phyloP scores from a whole-genome alignment of 768 basidiomycete species.

The Pulveroboletus sp. region DNA sequence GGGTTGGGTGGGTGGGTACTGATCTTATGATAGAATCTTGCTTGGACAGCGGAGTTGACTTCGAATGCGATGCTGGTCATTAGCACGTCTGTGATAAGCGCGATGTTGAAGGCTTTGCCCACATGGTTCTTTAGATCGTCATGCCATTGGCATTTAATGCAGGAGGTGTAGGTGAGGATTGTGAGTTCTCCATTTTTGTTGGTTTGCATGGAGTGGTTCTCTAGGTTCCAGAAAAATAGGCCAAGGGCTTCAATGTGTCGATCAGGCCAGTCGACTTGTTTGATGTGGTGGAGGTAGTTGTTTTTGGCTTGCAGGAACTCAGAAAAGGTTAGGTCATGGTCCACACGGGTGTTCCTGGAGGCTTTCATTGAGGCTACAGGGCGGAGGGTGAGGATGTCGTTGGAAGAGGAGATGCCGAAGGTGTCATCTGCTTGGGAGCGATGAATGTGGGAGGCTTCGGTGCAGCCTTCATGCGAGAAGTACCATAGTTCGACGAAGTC shows the following conservation, averaged over 20 bases:
- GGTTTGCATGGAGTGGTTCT: not conserved
- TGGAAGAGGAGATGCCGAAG: too few relatives aligned
- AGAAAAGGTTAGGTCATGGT: conserved; percentile 16
- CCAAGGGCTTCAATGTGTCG: not conserved
- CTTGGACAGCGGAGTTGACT: not conserved
- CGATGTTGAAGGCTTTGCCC: not conserved
- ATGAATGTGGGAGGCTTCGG: too few relatives aligned
- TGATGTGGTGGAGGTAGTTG: not conserved
- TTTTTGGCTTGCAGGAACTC: conserved; percentile 21
- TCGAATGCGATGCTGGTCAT: not conserved
- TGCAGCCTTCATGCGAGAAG: too few relatives aligned
- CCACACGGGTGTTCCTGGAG: not conserved
- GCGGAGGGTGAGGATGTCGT: too few relatives aligned
- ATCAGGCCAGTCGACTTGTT: not conserved
- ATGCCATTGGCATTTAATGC: not conserved
- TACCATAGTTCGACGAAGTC: too few relatives aligned
- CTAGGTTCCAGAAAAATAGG: conserved; percentile 6
- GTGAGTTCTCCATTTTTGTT: not conserved
- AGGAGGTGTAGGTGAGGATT: not conserved
- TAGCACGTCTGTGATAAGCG: not conserved
- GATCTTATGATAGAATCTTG: not conserved
- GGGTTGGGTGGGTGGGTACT: too few relatives aligned
- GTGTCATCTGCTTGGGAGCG: too few relatives aligned
- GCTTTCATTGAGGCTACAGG: too few relatives aligned
- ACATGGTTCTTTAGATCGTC: not conserved